phyloP scores from a whole-genome alignment of 163 green algal genomes.

The Chlorella variabilis region DNA sequence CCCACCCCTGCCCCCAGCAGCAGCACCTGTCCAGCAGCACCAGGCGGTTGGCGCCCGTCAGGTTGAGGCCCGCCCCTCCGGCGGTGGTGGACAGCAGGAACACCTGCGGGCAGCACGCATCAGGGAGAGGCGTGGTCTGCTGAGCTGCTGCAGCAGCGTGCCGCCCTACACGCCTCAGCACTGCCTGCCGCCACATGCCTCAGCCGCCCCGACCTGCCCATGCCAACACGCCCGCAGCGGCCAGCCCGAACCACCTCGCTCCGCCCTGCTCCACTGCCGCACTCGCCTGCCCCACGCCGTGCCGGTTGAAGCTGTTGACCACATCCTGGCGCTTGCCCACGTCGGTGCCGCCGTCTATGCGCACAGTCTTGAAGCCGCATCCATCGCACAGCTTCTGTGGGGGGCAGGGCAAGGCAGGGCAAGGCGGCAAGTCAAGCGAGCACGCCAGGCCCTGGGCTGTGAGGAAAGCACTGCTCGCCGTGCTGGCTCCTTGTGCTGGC shows the following conservation, averaged over 20 bases:
- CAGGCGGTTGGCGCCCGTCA: slow-evolving; percentile 89
- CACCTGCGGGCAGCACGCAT: slow-evolving; percentile 55
- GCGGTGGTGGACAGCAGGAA: slow-evolving; percentile 93
- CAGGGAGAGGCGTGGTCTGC: neutral
- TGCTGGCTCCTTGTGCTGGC: no score
- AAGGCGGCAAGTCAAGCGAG: no score
- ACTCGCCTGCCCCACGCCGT: slow-evolving; percentile 27
- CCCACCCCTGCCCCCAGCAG: neutral
- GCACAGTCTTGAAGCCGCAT: slow-evolving; percentile 56
- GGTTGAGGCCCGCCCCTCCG: slow-evolving; percentile 95
- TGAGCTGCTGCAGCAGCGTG: no score
- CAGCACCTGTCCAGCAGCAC: slow-evolving; percentile 69
- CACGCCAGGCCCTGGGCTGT: no score
- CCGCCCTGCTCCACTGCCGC: neutral
- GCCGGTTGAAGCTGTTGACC: slow-evolving; percentile 70
- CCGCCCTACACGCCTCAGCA: no score
- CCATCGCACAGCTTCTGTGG: slow-evolving; percentile 23
- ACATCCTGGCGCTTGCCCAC: slow-evolving; percentile 54
- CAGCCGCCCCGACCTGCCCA: neutral
- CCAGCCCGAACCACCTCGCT: no score
- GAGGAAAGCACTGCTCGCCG: no score
- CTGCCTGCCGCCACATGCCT: neutral
- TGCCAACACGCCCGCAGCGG: no score
- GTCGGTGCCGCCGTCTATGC: slow-evolving; percentile 84
- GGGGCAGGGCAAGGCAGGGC: neutral